Conservation (phyloP, 768 basidiomycete species). For the Tricholoma sp. region DNA sequence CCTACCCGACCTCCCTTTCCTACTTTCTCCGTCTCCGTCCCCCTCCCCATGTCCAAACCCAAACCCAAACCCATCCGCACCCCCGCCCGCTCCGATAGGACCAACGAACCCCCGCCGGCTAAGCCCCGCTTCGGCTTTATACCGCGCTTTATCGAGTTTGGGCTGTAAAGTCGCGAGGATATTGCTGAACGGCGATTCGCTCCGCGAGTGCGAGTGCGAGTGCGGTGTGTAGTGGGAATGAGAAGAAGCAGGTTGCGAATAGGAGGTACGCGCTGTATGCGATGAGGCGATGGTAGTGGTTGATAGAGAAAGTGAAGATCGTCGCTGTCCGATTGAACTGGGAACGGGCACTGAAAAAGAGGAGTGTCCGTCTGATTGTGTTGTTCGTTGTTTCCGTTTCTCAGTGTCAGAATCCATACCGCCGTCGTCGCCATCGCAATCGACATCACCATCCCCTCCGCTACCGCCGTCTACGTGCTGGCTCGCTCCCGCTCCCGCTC, state of each 20-base stretch:
- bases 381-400: background rate
- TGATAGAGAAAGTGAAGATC: slow-evolving; percentile 14
- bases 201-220: background rate
- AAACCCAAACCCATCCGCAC: background rate
- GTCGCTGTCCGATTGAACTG: background rate
- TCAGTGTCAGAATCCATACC: slow-evolving; percentile 1
- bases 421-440: slow-evolving; percentile 4
- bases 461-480: too few species aligned
- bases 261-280: background rate
- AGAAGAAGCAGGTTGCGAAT: background rate
- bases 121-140: slow-evolving; percentile 68
- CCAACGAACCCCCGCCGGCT: slow-evolving; percentile 54
- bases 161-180: slow-evolving; percentile 50
- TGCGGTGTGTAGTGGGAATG: background rate
- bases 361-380: slow-evolving; percentile 1
- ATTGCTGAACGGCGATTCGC: slow-evolving; percentile 24
- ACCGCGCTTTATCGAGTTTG: slow-evolving; percentile 55
- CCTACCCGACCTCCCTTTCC: slow-evolving; percentile 14
- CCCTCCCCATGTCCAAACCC: background rate
- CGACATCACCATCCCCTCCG: background rate
- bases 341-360: slow-evolving; percentile 1
- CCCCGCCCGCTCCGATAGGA: slow-evolving; percentile 2
- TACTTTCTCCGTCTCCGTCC: background rate
- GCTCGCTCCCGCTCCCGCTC: background rate
- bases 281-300: background rate